Percentiles rank a stretch among this genome's conserved stretches.
Conservation (phyloP, 352 stramenopile genomes). For the Lagenidium sp. region DNA sequence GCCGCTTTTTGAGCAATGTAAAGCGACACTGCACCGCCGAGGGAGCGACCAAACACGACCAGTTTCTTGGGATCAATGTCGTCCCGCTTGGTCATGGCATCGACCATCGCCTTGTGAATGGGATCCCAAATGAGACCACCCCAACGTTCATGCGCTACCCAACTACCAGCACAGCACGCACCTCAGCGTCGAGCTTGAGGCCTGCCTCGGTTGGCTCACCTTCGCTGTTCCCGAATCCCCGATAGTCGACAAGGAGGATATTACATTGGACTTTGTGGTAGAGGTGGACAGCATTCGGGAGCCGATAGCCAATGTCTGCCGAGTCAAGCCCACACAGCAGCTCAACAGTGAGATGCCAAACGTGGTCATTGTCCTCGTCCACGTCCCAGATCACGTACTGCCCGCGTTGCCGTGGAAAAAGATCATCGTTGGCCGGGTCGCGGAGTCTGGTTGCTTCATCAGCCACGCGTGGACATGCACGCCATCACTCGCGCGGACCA, state of each 20-base stretch:
- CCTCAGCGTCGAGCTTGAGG: constrained; percentile 88
- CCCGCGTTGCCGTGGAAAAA: constrained; percentile 96
- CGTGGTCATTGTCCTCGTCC: too few relatives aligned
- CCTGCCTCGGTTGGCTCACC: constrained; percentile 81
- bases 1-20: constrained; percentile 80
- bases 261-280: constrained; percentile 83
- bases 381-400: constrained; percentile 45
- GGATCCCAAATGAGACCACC: too few relatives aligned
- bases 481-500: constrained; percentile 78
- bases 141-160: too few relatives aligned
- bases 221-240: constrained; percentile 90
- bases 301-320: constrained; percentile 88
- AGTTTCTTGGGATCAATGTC: constrained; percentile 85
- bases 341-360: too few relatives aligned
- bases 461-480: constrained; percentile 90
- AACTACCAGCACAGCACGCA: constrained; percentile 44
- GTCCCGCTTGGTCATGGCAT: constrained; percentile 57
- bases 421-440: constrained; percentile 75
- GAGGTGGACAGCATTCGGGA: constrained; percentile 91
- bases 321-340: too few relatives aligned
- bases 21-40: constrained; percentile 90
- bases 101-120: constrained; percentile 64
- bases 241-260: constrained; percentile 92
- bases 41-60: constrained; percentile 88
- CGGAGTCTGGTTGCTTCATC: constrained; percentile 73